A percentile compares a stretch with the other conserved stretches of the same genome.
These are phyloP conservation scores for Babesia bovis DNA, from an alignment of 169 alveolate genomes.

Conservation along the genomic window DNA sequence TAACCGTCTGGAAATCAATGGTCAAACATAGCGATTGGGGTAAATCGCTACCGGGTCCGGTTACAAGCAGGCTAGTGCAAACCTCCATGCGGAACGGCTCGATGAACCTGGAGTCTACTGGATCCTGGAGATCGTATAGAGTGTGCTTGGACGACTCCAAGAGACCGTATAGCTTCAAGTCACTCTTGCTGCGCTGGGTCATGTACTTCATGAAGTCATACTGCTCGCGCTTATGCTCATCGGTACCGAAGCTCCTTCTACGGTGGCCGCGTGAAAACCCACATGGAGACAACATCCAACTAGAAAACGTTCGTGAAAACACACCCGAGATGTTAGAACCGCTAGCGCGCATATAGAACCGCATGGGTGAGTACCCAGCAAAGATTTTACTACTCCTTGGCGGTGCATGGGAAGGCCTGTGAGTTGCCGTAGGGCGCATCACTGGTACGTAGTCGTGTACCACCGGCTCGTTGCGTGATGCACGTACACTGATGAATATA, in stretches of 20 bases:
- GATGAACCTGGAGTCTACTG: slow-evolving; percentile 18
- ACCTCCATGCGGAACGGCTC: slow-evolving; percentile 57
- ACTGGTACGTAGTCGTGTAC: neutral
- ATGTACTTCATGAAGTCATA: slow-evolving; percentile 52
- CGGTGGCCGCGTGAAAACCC: slow-evolving; percentile 25
- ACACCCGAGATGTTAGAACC: slow-evolving; percentile 33
- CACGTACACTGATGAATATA: slow-evolving; percentile 13
- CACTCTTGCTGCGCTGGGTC: slow-evolving; percentile 14
- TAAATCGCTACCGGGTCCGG: neutral
- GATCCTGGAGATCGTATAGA: slow-evolving; percentile 42
- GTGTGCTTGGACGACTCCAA: slow-evolving; percentile 48
- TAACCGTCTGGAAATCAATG: slow-evolving; percentile 41
- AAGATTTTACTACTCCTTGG: neutral
- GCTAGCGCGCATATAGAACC: slow-evolving; percentile 12
- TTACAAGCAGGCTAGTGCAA: slow-evolving; percentile 15
- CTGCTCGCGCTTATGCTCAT: slow-evolving; percentile 24
- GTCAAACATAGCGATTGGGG: slow-evolving; percentile 53
- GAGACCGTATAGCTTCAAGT: slow-evolving; percentile 33
- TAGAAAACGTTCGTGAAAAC: slow-evolving; percentile 34
- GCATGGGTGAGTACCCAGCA: slow-evolving; percentile 26
- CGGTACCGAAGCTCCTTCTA: neutral
- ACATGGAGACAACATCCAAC: slow-evolving; percentile 34
- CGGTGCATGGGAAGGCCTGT: neutral
- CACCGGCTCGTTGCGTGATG: neutral
- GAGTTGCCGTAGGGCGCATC: neutral